Base-by-base conservation (phyloP, 768 basidiomycete genomes). In the Dentipellis sp. region DNA sequence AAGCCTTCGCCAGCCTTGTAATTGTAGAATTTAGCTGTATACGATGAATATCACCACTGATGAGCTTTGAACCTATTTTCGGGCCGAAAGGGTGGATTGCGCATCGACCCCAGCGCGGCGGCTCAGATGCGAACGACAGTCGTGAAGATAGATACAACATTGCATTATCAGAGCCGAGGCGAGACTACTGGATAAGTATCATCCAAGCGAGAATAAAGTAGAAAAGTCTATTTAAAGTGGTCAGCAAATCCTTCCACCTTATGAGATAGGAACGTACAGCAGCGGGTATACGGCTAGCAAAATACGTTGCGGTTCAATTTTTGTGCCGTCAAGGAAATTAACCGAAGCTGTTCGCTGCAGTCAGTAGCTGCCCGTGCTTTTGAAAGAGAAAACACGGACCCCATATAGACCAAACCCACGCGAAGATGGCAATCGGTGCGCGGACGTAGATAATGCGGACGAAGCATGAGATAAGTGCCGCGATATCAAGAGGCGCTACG, bases 351-450 rank as follows among this genome's bases (percentile, higher is more conserved):
- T 35, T 36, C 16, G 5, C 29, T 2, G 3, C 12, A 2, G 36
- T 40, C 12, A 34, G 47, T 47, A n/a, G 51, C 29, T 40, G 14
- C 10, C 35, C 21, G 22, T 21, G 8, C 3, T 21, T 5, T 16
- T 39, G 49, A 11, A 11, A 37, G 29, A 40, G 22, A 36, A 10
- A 45, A n/a, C 22, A 69, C 81, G 57, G 65, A 97, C 94, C 95
- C 93, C 94, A 98, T 56, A 97, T 88, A 68, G 86, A 91, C 95
- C 95, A 98, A 38, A 78, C 93, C 88, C 93, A 95, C 11, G 91
- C 88, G 17, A 84, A 76, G 23, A 95, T 68, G 47, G 93, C 87
- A 34, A 98, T 69, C 10, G 95, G 95, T 34, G 84, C 86, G 56
- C 95, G 81, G 56, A 98, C 75, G 72, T 88, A 97, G 50, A 98